A percentile compares a stretch with the other conserved stretches of the same genome.
Conservation (phyloP, 129 eudicot genomes). For the Ambrosia artemisiifolia region DNA sequence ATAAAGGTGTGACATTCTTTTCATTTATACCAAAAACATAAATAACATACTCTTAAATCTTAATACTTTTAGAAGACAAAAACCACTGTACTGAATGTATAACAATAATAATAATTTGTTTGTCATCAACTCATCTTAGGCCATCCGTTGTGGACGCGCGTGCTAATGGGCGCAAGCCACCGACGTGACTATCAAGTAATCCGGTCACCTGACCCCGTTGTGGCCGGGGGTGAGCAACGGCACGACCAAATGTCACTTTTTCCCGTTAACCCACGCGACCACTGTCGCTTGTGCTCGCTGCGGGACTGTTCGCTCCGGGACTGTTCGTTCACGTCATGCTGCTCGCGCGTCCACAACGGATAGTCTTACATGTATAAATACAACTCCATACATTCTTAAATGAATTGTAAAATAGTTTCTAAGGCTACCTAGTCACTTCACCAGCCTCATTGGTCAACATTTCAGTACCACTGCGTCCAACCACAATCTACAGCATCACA, state of each 20-base stretch:
- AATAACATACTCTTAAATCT: background rate
- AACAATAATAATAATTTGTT: too few relatives aligned
- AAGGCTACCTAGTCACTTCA: conserved; percentile 73
- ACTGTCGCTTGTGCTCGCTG: too few relatives aligned
- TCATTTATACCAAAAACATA: background rate
- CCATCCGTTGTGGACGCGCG: too few relatives aligned
- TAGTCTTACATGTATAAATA: background rate
- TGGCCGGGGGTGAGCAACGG: too few relatives aligned
- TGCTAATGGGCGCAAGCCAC: too few relatives aligned
- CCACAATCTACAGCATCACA: conserved; percentile 57
- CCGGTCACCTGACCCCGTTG: too few relatives aligned
- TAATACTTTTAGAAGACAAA: background rate
- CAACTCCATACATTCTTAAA: background rate
- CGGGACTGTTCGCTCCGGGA: too few relatives aligned
- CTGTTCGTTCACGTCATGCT: too few relatives aligned
- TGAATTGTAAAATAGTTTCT: background rate
- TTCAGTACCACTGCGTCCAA: conserved; percentile 80
- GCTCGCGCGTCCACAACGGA: background rate
- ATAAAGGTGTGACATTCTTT: background rate
- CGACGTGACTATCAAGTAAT: too few relatives aligned
- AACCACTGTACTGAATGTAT: background rate
- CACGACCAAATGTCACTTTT: too few relatives aligned
- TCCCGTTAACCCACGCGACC: too few relatives aligned
- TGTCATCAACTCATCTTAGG: too few relatives aligned
- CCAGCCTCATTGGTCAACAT: conserved; percentile 90